These are phyloP conservation scores for Aspergillus mulundensis DNA, from an alignment of 495 filamentous ascomycete species.

Conservation along the genomic window DNA sequence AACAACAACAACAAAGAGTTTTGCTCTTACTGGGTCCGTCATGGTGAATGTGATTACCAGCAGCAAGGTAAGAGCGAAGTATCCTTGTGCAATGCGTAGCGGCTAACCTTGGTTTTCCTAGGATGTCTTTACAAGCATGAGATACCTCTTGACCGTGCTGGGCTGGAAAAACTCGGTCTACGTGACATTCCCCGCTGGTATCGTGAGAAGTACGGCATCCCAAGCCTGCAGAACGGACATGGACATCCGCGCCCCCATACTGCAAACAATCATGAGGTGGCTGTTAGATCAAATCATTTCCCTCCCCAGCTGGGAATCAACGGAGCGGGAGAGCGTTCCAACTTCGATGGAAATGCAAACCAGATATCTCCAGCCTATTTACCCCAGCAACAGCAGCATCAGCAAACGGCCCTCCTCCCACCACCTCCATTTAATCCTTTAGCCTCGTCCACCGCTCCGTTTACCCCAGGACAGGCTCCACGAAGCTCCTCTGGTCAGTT, in stretches of 20 bases:
- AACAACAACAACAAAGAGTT: slow-evolving; percentile 58
- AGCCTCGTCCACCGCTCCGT: slow-evolving; percentile 8
- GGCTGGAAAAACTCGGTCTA: slow-evolving; percentile 60
- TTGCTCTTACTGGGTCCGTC: slow-evolving; percentile 83
- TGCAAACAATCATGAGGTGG: slow-evolving; percentile 8
- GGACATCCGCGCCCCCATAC: slow-evolving; percentile 15
- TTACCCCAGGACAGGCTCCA: slow-evolving; percentile 9
- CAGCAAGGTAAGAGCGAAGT: slow-evolving; percentile 54
- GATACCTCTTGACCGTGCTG: slow-evolving; percentile 63
- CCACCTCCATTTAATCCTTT: slow-evolving; percentile 3
- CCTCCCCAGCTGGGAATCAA: slow-evolving; percentile 15
- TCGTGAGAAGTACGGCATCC: slow-evolving; percentile 39
- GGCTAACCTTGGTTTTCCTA: slow-evolving; percentile 16
- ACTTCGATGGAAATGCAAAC: slow-evolving; percentile 13
- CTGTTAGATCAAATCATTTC: slow-evolving; percentile 22
- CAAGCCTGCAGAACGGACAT: slow-evolving; percentile 22
- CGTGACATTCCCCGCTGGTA: slow-evolving; percentile 54
- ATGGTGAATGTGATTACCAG: slow-evolving; percentile 76
- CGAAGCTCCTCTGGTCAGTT: slow-evolving; percentile 10
- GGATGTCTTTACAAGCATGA: slow-evolving; percentile 83
- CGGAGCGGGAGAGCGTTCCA: slow-evolving; percentile 8
- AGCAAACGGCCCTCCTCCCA: neutral
- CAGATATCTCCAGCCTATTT: slow-evolving; percentile 12
- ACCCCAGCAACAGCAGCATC: slow-evolving; percentile 10
- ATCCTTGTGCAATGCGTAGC: neutral